Evolutionary conservation across 2,329 filamentous ascomycete species (phyloP).

Genomic region (Coleophoma crateriformis): DNA sequence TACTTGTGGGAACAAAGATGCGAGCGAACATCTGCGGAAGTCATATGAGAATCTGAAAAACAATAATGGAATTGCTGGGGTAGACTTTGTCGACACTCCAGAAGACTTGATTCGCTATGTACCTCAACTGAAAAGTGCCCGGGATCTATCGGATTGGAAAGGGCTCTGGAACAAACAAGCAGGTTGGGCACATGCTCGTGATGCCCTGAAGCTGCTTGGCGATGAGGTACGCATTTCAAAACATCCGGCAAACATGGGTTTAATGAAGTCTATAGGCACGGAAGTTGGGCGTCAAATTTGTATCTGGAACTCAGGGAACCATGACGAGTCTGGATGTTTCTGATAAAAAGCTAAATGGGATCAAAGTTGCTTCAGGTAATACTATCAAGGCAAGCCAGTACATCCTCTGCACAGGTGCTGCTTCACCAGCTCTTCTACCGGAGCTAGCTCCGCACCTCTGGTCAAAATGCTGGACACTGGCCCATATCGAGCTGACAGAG

Average conservation of each 20-base stretch:
- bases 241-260: slow-evolving; percentile 21
- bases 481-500: slow-evolving; percentile 41
- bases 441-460: slow-evolving; percentile 34
- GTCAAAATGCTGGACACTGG: slow-evolving; percentile 43
- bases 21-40: slow-evolving; percentile 25
- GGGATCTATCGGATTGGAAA: slow-evolving; percentile 27
- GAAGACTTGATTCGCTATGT: slow-evolving; percentile 27
- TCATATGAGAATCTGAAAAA: slow-evolving; percentile 7
- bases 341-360: slow-evolving; percentile 29
- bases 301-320: slow-evolving; percentile 3
- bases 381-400: slow-evolving; percentile 30
- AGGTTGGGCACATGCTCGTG: slow-evolving; percentile 39
- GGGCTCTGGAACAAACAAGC: slow-evolving; percentile 43
- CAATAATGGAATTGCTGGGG: slow-evolving; percentile 1
- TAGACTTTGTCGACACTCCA: slow-evolving; percentile 26
- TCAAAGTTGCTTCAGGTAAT: slow-evolving; percentile 25
- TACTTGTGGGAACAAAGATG: slow-evolving; percentile 5
- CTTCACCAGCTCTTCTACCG: slow-evolving; percentile 33
- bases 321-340: slow-evolving; percentile 23
- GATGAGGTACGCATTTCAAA: slow-evolving; percentile 13
- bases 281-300: slow-evolving; percentile 5
- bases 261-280: background rate
- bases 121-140: slow-evolving; percentile 10
- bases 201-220: slow-evolving; percentile 35
- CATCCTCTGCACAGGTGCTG: slow-evolving; percentile 40